Evolutionary conservation across 139 green algal species (phyloP).

Genomic region (Tetradesmus obliquus): DNA sequence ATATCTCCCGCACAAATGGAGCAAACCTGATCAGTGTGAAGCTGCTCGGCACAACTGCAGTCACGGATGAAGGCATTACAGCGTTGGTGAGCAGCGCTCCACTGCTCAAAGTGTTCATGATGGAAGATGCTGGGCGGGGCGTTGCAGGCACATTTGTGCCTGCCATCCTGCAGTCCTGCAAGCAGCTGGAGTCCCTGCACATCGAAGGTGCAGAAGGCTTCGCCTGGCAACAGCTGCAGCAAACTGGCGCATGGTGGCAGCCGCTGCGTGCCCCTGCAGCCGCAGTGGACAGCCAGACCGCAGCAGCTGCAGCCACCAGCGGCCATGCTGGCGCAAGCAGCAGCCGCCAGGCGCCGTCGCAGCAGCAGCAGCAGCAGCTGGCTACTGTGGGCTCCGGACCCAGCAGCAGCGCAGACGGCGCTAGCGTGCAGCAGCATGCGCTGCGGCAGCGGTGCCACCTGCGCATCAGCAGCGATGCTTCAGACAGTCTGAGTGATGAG

Average conservation of each 20-base stretch:
- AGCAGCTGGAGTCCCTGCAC: constrained; percentile 50
- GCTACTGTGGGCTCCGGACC: not conserved
- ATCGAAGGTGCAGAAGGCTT: constrained; percentile 58
- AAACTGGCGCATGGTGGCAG: not conserved
- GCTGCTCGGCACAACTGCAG: constrained; percentile 35
- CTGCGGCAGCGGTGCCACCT: not conserved
- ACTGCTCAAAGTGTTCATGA: constrained; percentile 48
- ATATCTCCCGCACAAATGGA: constrained; percentile 44
- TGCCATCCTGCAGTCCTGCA: constrained; percentile 55
- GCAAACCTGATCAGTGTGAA: constrained; percentile 45
- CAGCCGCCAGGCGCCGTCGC: not conserved
- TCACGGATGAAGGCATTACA: constrained; percentile 60
- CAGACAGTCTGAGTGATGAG: constrained; percentile 21
- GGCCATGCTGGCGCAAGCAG: not conserved
- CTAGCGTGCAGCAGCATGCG: not conserved
- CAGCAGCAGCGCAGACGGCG: constrained; percentile 5
- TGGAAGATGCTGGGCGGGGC: constrained; percentile 48
- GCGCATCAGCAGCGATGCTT: not conserved
- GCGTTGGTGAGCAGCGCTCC: constrained; percentile 36
- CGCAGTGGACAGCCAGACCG: too few relatives aligned
- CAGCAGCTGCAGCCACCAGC: not conserved
- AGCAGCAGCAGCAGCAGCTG: not conserved
- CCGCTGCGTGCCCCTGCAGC: not conserved
- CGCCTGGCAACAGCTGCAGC: constrained; percentile 50
- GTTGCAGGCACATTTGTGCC: constrained; percentile 59